Evolutionary conservation across 768 basidiomycete genomes (phyloP).

Genomic region (Mycena kentingensis): DNA sequence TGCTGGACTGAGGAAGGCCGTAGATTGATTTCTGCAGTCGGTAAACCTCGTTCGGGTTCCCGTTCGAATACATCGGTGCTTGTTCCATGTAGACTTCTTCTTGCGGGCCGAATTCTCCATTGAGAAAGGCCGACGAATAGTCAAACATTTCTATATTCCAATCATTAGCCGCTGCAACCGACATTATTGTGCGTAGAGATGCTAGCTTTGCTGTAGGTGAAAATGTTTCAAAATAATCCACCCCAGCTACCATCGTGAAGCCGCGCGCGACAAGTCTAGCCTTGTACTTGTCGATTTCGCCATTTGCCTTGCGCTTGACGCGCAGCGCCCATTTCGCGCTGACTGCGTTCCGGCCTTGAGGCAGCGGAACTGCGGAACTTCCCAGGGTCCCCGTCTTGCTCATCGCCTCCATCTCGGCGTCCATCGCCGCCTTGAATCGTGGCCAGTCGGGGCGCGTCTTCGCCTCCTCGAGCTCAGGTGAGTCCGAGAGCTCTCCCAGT

Average conservation of each 20-base stretch:
- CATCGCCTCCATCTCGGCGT: slow-evolving; percentile 2
- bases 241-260: neutral
- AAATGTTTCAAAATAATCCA: slow-evolving; percentile 15
- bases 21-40: slow-evolving; percentile 29
- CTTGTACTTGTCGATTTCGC: slow-evolving; percentile 33
- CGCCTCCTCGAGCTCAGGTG: neutral
- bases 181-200: slow-evolving; percentile 17
- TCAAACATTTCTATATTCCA: slow-evolving; percentile 19
- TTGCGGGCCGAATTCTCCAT: slow-evolving; percentile 2
- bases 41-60: neutral
- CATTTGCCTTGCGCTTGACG: slow-evolving; percentile 36
- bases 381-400: neutral
- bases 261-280: slow-evolving; percentile 4
- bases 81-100: slow-evolving; percentile 26
- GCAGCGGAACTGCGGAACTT: slow-evolving; percentile 22
- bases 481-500: neutral
- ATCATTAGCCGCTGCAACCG: slow-evolving; percentile 10
- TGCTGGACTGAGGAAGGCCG: slow-evolving; percentile 36
- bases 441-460: neutral
- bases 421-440: neutral
- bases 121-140: slow-evolving; percentile 12
- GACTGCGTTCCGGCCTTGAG: slow-evolving; percentile 22
- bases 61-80: slow-evolving; percentile 15
- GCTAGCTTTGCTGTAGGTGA: slow-evolving; percentile 19
- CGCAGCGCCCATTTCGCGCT: slow-evolving; percentile 29